Evolutionary conservation across 2,329 filamentous ascomycete species (phyloP).

Genomic region (Juglanconis oblonga): DNA sequence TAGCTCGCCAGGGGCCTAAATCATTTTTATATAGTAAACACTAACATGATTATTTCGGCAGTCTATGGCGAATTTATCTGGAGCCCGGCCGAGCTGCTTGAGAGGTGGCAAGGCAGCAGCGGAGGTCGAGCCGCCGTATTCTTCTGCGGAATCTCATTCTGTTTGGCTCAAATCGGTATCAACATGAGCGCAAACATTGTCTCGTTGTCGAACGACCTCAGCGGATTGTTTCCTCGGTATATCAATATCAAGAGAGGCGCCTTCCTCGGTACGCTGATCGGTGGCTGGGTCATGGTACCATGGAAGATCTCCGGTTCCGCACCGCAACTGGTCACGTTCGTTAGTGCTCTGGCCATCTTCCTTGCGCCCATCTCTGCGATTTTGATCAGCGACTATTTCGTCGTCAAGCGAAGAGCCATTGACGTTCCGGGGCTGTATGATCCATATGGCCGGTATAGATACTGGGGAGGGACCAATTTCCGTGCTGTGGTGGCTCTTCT

Average conservation of each 20-base stretch:
- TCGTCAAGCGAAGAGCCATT: conserved; percentile 6
- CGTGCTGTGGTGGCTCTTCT: conserved; percentile 9
- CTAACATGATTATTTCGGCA: neutral
- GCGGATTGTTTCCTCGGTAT: conserved; percentile 47
- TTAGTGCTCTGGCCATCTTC: neutral
- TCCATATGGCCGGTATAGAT: conserved; percentile 13
- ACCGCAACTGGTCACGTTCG: neutral
- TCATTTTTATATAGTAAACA: neutral
- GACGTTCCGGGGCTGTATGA: conserved; percentile 12
- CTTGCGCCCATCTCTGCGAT: conserved; percentile 16
- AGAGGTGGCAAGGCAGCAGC: conserved; percentile 22
- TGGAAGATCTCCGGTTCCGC: neutral
- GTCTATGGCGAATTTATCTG: conserved; percentile 26
- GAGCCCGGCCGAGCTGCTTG: conserved; percentile 28
- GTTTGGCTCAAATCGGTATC: conserved; percentile 45
- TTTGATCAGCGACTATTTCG: conserved; percentile 16
- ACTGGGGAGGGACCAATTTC: conserved; percentile 9
- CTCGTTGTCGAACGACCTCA: conserved; percentile 51
- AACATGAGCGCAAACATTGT: conserved; percentile 52
- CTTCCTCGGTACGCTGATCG: conserved; percentile 29
- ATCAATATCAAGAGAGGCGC: conserved; percentile 49
- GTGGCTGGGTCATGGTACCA: conserved; percentile 1
- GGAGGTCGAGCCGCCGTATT: conserved; percentile 29
- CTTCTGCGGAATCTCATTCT: conserved; percentile 27
- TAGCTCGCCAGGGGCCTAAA: too few species aligned